Conservation (phyloP, 805 yeast species). For the Metschnikowia shivogae region DNA sequence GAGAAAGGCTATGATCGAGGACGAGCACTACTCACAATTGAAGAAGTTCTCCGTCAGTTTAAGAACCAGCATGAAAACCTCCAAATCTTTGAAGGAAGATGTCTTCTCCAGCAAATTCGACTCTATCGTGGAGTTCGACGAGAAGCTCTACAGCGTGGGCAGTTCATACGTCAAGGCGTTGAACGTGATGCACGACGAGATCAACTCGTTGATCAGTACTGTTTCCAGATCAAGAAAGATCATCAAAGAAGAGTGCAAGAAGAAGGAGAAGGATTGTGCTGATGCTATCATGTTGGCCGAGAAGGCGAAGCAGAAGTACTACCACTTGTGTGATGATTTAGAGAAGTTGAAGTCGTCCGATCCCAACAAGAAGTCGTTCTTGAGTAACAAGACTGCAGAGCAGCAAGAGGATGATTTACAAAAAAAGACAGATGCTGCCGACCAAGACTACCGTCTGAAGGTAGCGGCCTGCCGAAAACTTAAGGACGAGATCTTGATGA, state of each 20-base stretch:
- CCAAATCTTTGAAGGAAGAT: conserved; percentile 48
- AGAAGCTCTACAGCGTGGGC: conserved; percentile 64
- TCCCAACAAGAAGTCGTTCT: conserved; percentile 76
- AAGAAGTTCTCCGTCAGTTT: conserved; percentile 64
- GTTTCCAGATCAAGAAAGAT: conserved; percentile 70
- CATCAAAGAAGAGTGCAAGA: conserved; percentile 75
- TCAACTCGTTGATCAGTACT: conserved; percentile 63
- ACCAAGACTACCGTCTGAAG: conserved; percentile 76
- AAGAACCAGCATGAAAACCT: conserved; percentile 44
- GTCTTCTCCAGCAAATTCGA: conserved; percentile 66
- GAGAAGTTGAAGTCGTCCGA: conserved; percentile 78
- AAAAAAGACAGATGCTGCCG: conserved; percentile 77
- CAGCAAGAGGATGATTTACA: conserved; percentile 90
- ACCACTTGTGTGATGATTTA: conserved; percentile 77
- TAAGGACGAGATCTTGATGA: conserved; percentile 66
- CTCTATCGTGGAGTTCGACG: conserved; percentile 71
- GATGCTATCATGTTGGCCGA: conserved; percentile 84
- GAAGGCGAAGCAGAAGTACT: conserved; percentile 75
- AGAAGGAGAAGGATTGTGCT: conserved; percentile 76
- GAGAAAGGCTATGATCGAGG: conserved; percentile 73
- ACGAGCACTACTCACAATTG: conserved; percentile 70
- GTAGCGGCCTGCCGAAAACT: conserved; percentile 68
- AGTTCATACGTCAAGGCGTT: conserved; percentile 73
- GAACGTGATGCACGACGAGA: conserved; percentile 81
- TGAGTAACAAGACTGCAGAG: conserved; percentile 73